phyloP scores from a whole-genome alignment of 2,329 filamentous ascomycete species.

The Talaromyces sp. region DNA sequence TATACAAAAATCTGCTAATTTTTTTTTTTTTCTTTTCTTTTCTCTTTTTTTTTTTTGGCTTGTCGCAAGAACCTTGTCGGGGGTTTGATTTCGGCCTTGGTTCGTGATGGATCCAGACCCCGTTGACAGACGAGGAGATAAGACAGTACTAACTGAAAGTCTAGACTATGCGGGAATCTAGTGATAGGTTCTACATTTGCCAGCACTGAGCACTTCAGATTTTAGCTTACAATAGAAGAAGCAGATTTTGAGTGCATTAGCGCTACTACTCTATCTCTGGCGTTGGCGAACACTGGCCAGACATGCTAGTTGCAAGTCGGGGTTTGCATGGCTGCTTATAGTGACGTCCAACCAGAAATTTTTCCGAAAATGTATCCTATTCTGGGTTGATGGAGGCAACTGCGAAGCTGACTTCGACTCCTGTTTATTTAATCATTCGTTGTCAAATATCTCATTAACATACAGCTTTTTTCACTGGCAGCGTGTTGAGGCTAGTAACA shows the following conservation, averaged over 20 bases:
- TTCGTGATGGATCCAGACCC: neutral
- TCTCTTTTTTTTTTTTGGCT: neutral
- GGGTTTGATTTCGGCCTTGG: neutral
- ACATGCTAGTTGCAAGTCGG: neutral
- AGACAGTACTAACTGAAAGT: neutral
- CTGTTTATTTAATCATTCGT: neutral
- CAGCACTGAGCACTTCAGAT: neutral
- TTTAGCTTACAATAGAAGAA: neutral
- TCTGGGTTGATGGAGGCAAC: neutral
- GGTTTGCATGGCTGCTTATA: neutral
- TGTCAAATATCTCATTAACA: neutral
- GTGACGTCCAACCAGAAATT: neutral
- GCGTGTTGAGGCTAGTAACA: neutral
- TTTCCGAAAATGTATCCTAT: neutral
- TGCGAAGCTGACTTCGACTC: neutral
- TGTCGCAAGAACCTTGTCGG: neutral
- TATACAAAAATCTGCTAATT: neutral
- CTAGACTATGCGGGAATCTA: neutral
- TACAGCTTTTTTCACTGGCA: neutral
- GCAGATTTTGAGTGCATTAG: neutral
- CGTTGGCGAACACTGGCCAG: neutral
- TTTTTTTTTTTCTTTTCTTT: too few relatives aligned
- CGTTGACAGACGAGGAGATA: neutral
- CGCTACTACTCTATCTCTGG: neutral
- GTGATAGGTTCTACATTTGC: neutral